phyloP scores from a whole-genome alignment of 371 early-diverging fungal species.

The Actinomortierella ambigua region DNA sequence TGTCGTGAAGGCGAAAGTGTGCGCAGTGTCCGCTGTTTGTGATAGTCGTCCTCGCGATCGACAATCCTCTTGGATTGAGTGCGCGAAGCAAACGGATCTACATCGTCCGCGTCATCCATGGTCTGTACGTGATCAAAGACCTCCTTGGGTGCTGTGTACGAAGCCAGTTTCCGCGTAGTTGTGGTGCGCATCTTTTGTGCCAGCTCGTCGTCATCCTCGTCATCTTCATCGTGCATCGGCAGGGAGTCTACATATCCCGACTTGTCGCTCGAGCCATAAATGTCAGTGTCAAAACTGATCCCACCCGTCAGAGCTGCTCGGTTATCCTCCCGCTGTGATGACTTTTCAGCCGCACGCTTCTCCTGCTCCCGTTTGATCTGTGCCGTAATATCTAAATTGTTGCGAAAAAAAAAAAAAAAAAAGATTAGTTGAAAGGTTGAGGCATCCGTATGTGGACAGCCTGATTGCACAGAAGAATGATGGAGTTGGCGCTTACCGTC shows the following conservation, averaged over 20 bases:
- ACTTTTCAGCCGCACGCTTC: constrained; percentile 35
- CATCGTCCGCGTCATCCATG: constrained; percentile 56
- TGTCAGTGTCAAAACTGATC: constrained; percentile 79
- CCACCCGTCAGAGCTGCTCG: constrained; percentile 62
- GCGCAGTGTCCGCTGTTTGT: constrained; percentile 77
- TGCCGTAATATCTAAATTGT: constrained; percentile 41
- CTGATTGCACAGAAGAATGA: no score
- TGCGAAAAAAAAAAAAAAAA: neutral
- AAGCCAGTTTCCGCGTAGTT: constrained; percentile 58
- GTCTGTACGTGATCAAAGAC: constrained; percentile 64
- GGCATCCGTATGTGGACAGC: no score
- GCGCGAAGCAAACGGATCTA: constrained; percentile 74
- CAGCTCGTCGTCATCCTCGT: constrained; percentile 57
- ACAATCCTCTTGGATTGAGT: constrained; percentile 67
- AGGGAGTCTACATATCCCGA: constrained; percentile 76
- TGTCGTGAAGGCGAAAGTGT: constrained; percentile 85
- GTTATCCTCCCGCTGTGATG: constrained; percentile 36
- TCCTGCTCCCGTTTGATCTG: constrained; percentile 49
- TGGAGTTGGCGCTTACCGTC: no score
- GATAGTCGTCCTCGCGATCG: constrained; percentile 90
- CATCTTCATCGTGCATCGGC: constrained; percentile 57
- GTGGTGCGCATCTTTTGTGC: constrained; percentile 52
- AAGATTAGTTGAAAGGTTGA: neutral
- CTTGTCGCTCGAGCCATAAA: constrained; percentile 73
- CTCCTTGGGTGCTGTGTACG: constrained; percentile 87